phyloP scores from a whole-genome alignment of 2,329 filamentous ascomycete species.

The Colletotrichum magnum region DNA sequence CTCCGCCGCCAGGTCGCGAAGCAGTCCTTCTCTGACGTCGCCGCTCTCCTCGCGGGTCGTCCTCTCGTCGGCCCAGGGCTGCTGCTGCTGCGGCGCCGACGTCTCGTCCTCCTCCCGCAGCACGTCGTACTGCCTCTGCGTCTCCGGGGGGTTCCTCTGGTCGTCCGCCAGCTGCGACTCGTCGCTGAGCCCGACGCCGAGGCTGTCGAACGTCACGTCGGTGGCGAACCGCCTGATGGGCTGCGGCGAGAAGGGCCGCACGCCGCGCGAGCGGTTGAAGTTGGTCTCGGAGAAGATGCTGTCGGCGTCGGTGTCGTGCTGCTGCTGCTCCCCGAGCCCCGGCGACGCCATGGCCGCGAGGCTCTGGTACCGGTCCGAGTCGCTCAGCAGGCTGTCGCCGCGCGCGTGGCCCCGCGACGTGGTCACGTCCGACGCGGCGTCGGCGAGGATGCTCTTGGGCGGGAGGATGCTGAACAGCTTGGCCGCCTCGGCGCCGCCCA shows the following conservation, averaged over 20 bases:
- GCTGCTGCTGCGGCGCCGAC: neutral
- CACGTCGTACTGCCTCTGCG: conserved; percentile 36
- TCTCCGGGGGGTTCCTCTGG: conserved; percentile 26
- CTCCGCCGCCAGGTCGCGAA: too few relatives aligned
- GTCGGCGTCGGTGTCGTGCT: conserved; percentile 48
- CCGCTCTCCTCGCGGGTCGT: neutral
- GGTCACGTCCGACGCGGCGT: conserved; percentile 58
- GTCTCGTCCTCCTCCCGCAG: conserved; percentile 35
- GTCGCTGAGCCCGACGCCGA: conserved; percentile 45
- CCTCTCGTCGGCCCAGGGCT: conserved; percentile 10
- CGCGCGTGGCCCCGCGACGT: conserved; percentile 56
- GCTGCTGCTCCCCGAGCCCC: conserved; percentile 40
- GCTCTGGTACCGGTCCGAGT: conserved; percentile 70
- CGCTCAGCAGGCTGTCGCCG: conserved; percentile 69
- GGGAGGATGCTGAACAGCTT: conserved; percentile 77
- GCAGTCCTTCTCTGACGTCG: too few relatives aligned
- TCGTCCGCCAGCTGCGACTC: conserved; percentile 40
- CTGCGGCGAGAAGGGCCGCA: conserved; percentile 73
- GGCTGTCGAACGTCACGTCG: conserved; percentile 57
- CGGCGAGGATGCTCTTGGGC: conserved; percentile 74
- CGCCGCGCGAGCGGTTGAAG: conserved; percentile 66
- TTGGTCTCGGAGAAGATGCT: conserved; percentile 67
- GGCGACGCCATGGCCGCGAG: conserved; percentile 61
- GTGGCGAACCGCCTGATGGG: conserved; percentile 59
- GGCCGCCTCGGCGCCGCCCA: conserved; percentile 50